A percentile compares a stretch with the other conserved stretches of the same genome.
phyloP scores from a whole-genome alignment of 768 basidiomycete species.

The Austroboletus eburneus region DNA sequence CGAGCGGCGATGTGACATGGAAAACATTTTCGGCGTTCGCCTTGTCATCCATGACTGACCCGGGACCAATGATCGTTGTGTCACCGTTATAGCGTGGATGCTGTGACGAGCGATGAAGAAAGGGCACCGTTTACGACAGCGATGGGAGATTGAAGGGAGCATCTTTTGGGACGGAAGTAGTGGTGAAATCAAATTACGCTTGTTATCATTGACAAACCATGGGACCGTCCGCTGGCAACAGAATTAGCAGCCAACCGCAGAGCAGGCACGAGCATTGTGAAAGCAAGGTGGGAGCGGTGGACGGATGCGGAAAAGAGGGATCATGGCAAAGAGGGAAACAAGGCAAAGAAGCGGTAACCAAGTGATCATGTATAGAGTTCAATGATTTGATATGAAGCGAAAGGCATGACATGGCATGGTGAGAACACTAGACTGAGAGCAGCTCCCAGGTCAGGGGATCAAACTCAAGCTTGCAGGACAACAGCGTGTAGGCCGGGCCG shows the following conservation, averaged over 20 bases:
- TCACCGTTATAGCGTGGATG: slow-evolving; percentile 2
- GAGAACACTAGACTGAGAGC: too few relatives aligned
- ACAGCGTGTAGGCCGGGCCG: background rate
- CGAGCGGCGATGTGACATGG: too few relatives aligned
- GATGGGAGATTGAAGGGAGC: slow-evolving; percentile 15
- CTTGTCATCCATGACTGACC: background rate
- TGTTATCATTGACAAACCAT: slow-evolving; percentile 2
- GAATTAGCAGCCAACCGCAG: slow-evolving; percentile 9
- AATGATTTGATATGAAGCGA: slow-evolving; percentile 25
- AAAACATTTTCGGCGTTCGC: too few relatives aligned
- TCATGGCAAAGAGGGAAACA: background rate
- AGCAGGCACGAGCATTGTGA: background rate
- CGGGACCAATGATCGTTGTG: slow-evolving; percentile 8
- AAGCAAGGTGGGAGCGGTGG: background rate
- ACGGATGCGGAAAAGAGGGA: slow-evolving; percentile 5
- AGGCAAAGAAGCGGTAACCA: too few relatives aligned
- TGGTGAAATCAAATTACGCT: slow-evolving; percentile 10
- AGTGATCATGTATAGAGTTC: slow-evolving; percentile 16
- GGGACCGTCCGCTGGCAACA: background rate
- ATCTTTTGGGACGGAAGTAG: slow-evolving; percentile 1
- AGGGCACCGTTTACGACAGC: slow-evolving; percentile 18
- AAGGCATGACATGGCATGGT: slow-evolving; percentile 1
- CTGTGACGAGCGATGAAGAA: slow-evolving; percentile 14
- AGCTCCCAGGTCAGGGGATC: too few relatives aligned
- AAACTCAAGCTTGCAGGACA: slow-evolving; percentile 15